Percentiles rank a stretch among this genome's conserved stretches.
Conservation (phyloP, 768 basidiomycete species). For the Mycena leptocephala region DNA sequence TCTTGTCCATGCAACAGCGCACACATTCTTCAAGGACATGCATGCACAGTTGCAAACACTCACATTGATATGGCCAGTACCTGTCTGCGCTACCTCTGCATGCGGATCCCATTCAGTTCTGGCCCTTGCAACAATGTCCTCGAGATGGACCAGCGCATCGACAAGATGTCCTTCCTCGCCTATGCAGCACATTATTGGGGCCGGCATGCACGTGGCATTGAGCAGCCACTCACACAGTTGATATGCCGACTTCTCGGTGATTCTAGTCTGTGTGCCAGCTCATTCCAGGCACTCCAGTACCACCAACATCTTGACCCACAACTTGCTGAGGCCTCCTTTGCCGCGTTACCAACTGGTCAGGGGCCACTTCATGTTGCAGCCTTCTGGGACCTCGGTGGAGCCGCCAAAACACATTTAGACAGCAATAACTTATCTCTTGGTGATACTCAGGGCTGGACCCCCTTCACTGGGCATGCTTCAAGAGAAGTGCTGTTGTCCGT, state of each 20-base stretch:
- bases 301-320: constrained; percentile 12
- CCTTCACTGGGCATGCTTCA: constrained; percentile 34
- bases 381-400: constrained; percentile 27
- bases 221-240: background rate
- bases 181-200: constrained; percentile 31
- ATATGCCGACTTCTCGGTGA: constrained; percentile 17
- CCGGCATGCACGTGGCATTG: constrained; percentile 21
- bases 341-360: constrained; percentile 22
- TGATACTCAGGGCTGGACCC: constrained; percentile 29
- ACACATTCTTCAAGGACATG: constrained; percentile 17
- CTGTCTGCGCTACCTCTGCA: constrained; percentile 23
- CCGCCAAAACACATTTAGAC: constrained; percentile 20
- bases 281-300: constrained; percentile 31
- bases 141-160: constrained; percentile 13
- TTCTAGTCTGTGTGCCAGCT: constrained; percentile 8
- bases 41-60: constrained; percentile 17
- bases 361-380: constrained; percentile 23
- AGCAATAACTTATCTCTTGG: background rate
- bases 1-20: constrained; percentile 25
- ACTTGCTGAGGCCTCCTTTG: constrained; percentile 27
- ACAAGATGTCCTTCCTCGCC: constrained; percentile 21
- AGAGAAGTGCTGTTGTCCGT: constrained; percentile 8
- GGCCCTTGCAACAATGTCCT: constrained; percentile 17
- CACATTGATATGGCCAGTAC: constrained; percentile 30
- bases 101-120: constrained; percentile 11